Conservation (phyloP, 2,329 filamentous ascomycete genomes). For the Stagonosporopsis tanaceti region DNA sequence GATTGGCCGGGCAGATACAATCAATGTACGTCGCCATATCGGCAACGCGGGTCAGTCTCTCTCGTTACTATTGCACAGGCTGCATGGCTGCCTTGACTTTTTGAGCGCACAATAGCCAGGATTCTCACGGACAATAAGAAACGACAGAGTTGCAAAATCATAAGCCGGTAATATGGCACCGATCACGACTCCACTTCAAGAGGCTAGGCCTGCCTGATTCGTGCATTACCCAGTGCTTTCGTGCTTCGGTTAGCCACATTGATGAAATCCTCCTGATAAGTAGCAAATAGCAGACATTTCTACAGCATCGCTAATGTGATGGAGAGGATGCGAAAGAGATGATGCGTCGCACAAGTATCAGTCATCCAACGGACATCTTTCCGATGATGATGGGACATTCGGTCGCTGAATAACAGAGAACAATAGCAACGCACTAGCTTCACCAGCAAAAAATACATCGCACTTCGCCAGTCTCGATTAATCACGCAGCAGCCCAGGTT, state of each 20-base stretch:
- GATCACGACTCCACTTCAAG: constrained; percentile 2
- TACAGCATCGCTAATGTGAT: background rate
- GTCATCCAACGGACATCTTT: background rate
- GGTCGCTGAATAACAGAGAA: constrained; percentile 1
- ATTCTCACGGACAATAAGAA: constrained; percentile 10
- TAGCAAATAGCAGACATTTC: constrained; percentile 6
- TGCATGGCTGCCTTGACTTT: constrained; percentile 8
- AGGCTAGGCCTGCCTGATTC: constrained; percentile 7
- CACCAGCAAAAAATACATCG: background rate
- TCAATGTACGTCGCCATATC: constrained; percentile 2
- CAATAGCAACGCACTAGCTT: constrained; percentile 13
- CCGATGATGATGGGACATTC: background rate
- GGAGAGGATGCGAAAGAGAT: background rate
- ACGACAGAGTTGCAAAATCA: background rate
- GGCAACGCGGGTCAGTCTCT: background rate
- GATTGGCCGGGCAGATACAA: background rate
- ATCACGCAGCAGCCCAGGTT: background rate
- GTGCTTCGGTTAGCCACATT: background rate
- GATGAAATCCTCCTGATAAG: constrained; percentile 3
- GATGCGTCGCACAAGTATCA: background rate
- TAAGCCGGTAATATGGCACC: constrained; percentile 4
- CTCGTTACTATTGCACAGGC: background rate
- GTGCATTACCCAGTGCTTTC: background rate
- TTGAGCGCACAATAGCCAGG: constrained; percentile 11
- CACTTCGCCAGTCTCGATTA: background rate